phyloP scores from a whole-genome alignment of 2,329 filamentous ascomycete species.

The Calycina marina region DNA sequence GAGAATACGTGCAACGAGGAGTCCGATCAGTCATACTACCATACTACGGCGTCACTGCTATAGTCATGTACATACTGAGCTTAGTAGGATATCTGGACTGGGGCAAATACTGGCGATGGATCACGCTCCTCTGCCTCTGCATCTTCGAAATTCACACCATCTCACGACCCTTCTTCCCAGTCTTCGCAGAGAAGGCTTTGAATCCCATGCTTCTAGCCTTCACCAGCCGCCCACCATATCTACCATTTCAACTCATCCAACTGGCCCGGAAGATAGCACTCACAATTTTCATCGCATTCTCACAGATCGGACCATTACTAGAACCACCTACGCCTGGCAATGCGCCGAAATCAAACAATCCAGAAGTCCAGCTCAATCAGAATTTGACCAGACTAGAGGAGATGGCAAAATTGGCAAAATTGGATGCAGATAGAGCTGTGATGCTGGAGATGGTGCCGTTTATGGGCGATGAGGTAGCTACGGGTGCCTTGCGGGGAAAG shows the following conservation, averaged over 20 bases:
- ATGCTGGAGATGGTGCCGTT: conserved; percentile 73
- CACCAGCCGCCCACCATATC: conserved; percentile 41
- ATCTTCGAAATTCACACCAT: conserved; percentile 42
- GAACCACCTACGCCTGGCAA: conserved; percentile 22
- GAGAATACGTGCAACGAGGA: conserved; percentile 59
- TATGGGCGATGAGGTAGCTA: conserved; percentile 50
- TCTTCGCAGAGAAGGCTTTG: conserved; percentile 27
- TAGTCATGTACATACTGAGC: conserved; percentile 44
- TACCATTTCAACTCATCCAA: conserved; percentile 73
- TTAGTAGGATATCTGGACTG: conserved; percentile 53
- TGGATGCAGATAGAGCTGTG: conserved; percentile 56
- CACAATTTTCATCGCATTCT: conserved; percentile 70
- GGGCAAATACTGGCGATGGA: conserved; percentile 52
- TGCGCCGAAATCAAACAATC: conserved; percentile 35
- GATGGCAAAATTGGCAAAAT: conserved; percentile 43
- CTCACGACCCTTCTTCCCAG: conserved; percentile 38
- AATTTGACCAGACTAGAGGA: conserved; percentile 50
- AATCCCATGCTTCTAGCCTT: conserved; percentile 29
- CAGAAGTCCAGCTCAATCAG: conserved; percentile 28
- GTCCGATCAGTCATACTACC: conserved; percentile 38
- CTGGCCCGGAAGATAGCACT: conserved; percentile 64
- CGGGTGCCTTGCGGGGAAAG: conserved; percentile 50
- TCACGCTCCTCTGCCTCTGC: conserved; percentile 37
- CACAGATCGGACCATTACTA: conserved; percentile 61
- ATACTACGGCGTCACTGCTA: conserved; percentile 45